Conservation (phyloP, 2,329 filamentous ascomycete genomes). For the Trichoderma sp. region DNA sequence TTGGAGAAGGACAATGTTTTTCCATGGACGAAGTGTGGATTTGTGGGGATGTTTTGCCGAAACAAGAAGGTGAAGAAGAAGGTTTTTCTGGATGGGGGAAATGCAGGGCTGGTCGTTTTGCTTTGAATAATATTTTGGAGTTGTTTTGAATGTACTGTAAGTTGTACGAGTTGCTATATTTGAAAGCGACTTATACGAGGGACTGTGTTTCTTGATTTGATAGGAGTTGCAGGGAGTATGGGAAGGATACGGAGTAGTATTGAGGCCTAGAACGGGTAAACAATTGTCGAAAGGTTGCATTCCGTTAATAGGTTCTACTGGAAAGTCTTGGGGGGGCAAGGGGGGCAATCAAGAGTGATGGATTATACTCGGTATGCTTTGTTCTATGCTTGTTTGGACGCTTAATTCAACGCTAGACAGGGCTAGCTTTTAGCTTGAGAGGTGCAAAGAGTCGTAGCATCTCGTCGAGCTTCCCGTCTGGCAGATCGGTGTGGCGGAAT, state of each 20-base stretch:
- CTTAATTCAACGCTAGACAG: conserved; percentile 5
- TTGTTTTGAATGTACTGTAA: background rate
- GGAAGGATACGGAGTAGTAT: background rate
- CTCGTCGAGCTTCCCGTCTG: background rate
- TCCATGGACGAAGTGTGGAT: background rate
- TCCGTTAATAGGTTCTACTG: no score
- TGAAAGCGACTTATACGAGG: background rate
- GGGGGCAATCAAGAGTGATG: background rate
- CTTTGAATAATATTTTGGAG: background rate
- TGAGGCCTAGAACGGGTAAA: background rate
- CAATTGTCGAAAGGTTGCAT: background rate
- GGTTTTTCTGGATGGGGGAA: background rate
- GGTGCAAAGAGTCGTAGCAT: background rate
- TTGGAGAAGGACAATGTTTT: background rate
- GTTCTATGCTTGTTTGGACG: conserved; percentile 17
- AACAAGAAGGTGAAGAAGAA: background rate
- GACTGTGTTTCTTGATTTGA: background rate
- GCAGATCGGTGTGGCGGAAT: background rate
- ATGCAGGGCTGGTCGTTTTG: background rate
- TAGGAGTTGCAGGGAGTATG: background rate
- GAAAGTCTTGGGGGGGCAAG: background rate
- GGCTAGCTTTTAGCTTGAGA: background rate
- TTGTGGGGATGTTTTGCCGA: background rate
- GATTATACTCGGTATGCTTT: background rate
- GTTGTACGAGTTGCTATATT: background rate